Evolutionary conservation across 768 basidiomycete species (phyloP), one percentile per base, ranked within the genome.

Genomic region (Saitozyma sp.): DNA sequence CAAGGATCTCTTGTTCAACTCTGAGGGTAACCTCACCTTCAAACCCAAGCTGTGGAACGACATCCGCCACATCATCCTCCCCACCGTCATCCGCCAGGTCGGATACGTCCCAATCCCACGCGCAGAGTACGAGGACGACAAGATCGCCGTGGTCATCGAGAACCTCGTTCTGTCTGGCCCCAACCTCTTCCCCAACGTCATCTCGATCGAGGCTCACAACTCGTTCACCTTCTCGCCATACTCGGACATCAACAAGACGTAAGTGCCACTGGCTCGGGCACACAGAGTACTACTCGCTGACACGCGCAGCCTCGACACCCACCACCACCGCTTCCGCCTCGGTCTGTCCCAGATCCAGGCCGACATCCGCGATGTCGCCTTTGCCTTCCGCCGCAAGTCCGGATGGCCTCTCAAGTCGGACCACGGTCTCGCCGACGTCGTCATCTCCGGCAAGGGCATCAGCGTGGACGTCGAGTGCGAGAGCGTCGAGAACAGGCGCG

Each of bases 291-390:
- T 19, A 11, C 14, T 14, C 50, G 50, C 50, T 52, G 50, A 52
- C 37, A 11, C 19, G 17, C 11, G 13, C 19, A 55, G 54, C 63
- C 70, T 79, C 6, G 91, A 86, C 65, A 78, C 82, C 38, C 70
- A 71, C 62, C 84, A 84, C 67, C 91, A 95, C 78, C 84, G 86
- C 58, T 86, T 96, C 74, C 87, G 84, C 42, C 76, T 96, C 58
- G 86, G 86, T 8, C 83, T 96, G 43, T 83, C 83, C 38, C 93
- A 97, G 78, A 89, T 96, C 69, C 93, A 97, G 76, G 69, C 70
- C 40, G 92, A 96, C 68, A 89, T 98, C 86, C 85, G 90, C 14
- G 93, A 97, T 69, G 90, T 96, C 13, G 88, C 89, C 9, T 95
- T 98, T 79, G 91, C 88, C 76, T 93, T 91, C 83, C 84, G 83